Evolutionary conservation across 139 green algal species (phyloP).

Genomic region (Limnomonas spitsbergensis): DNA sequence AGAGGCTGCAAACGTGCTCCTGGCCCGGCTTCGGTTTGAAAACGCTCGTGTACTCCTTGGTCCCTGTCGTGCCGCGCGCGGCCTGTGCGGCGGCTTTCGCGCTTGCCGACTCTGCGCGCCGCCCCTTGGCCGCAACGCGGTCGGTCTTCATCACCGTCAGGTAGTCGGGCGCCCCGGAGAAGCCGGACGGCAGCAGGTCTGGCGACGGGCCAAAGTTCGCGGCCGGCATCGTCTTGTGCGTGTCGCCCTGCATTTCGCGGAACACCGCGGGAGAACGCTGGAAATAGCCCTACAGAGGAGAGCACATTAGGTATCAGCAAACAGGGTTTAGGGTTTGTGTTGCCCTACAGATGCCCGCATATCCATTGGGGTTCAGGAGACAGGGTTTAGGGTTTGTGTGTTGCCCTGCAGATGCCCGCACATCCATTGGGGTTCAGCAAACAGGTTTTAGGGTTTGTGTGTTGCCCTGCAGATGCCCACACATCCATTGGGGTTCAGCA

Average conservation of each 20-base stretch:
- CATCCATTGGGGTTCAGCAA: no score
- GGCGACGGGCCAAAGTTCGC: conserved; percentile 14
- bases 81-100: not conserved
- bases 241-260: conserved; percentile 20
- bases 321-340: not conserved
- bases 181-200: not conserved
- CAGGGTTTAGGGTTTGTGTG: not conserved
- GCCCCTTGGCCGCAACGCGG: not conserved
- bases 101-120: not conserved
- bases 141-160: conserved; percentile 1
- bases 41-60: conserved; percentile 8
- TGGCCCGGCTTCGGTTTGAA: conserved; percentile 27
- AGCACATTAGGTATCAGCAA: no score
- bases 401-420: no score
- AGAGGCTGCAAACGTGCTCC: conserved; percentile 10
- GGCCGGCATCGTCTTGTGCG: conserved; percentile 19
- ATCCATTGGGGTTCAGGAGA: not conserved
- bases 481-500: no score
- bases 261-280: conserved; percentile 18
- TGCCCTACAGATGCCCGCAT: not conserved
- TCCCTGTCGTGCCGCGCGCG: not conserved
- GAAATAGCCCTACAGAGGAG: conserved; percentile 8
- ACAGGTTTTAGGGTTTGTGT: no score
- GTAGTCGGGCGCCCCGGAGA: not conserved
- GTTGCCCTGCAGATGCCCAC: no score